Conservation (phyloP, 192 early-diverging fungal species). For the Mortierella antarctica region DNA sequence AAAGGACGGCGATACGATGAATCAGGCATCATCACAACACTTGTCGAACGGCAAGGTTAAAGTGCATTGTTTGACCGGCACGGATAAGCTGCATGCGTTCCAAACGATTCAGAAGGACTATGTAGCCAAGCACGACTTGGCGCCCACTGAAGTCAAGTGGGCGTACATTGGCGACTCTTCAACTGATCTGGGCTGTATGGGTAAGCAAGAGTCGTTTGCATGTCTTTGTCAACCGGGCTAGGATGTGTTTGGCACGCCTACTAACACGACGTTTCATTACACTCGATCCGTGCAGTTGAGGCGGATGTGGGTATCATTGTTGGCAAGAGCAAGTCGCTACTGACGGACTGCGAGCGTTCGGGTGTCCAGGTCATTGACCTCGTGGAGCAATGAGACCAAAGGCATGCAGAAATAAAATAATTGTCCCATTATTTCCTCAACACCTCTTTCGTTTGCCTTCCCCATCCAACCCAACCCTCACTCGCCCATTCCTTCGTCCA, state of each 20-base stretch:
- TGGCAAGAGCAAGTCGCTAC: conserved; percentile 36
- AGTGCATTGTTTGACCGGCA: conserved; percentile 33
- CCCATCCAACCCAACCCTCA: background rate
- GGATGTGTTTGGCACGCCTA: background rate
- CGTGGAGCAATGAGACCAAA: background rate
- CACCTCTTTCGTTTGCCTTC: too few species aligned
- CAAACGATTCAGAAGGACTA: conserved; percentile 28
- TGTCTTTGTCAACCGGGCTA: background rate
- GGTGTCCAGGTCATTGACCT: conserved; percentile 38
- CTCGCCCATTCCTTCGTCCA: too few species aligned
- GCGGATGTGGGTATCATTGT: conserved; percentile 48
- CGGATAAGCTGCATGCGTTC: conserved; percentile 48
- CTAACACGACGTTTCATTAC: conserved; percentile 3
- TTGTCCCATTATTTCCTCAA: background rate
- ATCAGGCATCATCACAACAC: background rate
- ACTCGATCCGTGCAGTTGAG: conserved; percentile 27
- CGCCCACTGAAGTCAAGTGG: conserved; percentile 31
- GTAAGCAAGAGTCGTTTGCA: conserved; percentile 3
- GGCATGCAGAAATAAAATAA: background rate
- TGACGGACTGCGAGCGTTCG: conserved; percentile 39
- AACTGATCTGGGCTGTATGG: conserved; percentile 47
- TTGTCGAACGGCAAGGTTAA: conserved; percentile 36
- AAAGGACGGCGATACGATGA: background rate
- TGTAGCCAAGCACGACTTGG: conserved; percentile 21
- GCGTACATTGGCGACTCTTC: conserved; percentile 46